Evolutionary conservation across 2,329 filamentous ascomycete species (phyloP).

Genomic region (Lachnellula cervina): DNA sequence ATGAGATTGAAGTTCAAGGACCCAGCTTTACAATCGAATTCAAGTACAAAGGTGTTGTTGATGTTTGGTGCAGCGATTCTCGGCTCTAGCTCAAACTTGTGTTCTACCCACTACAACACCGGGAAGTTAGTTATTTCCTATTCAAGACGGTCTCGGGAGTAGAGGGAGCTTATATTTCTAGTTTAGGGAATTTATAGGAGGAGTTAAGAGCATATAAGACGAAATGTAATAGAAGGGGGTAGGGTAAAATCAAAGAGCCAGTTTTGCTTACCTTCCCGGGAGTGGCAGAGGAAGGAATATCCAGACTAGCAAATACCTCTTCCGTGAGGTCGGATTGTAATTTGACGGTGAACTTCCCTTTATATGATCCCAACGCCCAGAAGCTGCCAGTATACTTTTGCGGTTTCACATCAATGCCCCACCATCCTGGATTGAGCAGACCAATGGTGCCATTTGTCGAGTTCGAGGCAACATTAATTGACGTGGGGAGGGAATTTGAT

Average conservation of each 20-base stretch:
- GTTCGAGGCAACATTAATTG: constrained; percentile 24
- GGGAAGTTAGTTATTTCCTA: too few relatives aligned
- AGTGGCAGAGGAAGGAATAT: constrained; percentile 13
- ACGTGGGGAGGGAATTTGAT: constrained; percentile 23
- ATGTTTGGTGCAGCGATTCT: constrained; percentile 19
- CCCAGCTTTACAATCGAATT: constrained; percentile 43
- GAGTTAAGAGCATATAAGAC: too few relatives aligned
- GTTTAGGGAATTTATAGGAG: too few relatives aligned
- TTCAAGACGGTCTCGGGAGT: too few relatives aligned
- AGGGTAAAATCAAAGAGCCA: too few relatives aligned
- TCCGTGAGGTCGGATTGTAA: constrained; percentile 15
- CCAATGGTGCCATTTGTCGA: constrained; percentile 38
- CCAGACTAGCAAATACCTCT: constrained; percentile 17
- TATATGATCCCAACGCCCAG: constrained; percentile 21
- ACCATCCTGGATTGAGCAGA: constrained; percentile 50
- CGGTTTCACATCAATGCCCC: constrained; percentile 42
- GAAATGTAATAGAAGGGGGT: too few relatives aligned
- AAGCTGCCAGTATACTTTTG: constrained; percentile 29
- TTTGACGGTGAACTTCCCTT: constrained; percentile 29
- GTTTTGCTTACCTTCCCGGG: too few relatives aligned
- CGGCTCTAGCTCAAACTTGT: constrained; percentile 18
- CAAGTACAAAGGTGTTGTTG: constrained; percentile 53
- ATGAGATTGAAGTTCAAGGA: constrained; percentile 53
- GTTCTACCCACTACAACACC: constrained; percentile 26
- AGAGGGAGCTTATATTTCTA: too few relatives aligned